Evolutionary conservation across 129 eudicot genomes (phyloP), one percentile per base, ranked within the genome.

Genomic region (Gnaphalium uliginosum): DNA sequence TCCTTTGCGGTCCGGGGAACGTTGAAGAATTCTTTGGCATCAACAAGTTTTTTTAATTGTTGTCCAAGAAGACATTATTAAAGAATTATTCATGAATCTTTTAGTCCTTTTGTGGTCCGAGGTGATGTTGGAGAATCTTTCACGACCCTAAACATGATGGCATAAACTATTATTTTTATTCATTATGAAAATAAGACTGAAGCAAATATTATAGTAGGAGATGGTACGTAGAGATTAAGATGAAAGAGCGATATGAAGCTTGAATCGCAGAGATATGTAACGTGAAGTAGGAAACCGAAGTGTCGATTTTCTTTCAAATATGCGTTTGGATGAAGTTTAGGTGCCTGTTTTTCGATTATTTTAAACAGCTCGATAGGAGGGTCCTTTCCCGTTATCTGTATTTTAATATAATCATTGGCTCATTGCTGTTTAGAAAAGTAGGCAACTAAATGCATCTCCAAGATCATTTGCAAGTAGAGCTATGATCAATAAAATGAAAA

Each of bases 31-130:
- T 59, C 6, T 73, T 53, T 24, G n/a, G 50, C 21, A 14, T 57
- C 59, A 19, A 58, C 37, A 73, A 73, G 39, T 58, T 43, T 25
- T 60, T 19, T 56, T n/a, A 53, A n/a, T 60, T 0, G 32, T 48
- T 41, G 59, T 73, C 13, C 17, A 58, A 72, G 24, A 58, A 23
- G 23, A 57, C 54, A 25, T 33, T 59, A 37, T 56, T 58, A 23
- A 37, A 73, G 19, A 37, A 46, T 60, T 23, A 14, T 37, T 39
- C 27, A 23, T n/a, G 59, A 25, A 37, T 51, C 69, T 60, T 60
- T 73, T 59, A 58, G 57, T 33, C 76, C 54, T 57, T 59, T 58
- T 73, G 77, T 73, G 79, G 79, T 75, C 79, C 71, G 71, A 63
- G 71, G 79, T 11, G 15, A 63, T 62, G 46, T n/a, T 60, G 62